These are phyloP conservation scores for Aspergillus sp. DNA, from an alignment of 2,329 filamentous ascomycete species.

Conservation along the genomic window DNA sequence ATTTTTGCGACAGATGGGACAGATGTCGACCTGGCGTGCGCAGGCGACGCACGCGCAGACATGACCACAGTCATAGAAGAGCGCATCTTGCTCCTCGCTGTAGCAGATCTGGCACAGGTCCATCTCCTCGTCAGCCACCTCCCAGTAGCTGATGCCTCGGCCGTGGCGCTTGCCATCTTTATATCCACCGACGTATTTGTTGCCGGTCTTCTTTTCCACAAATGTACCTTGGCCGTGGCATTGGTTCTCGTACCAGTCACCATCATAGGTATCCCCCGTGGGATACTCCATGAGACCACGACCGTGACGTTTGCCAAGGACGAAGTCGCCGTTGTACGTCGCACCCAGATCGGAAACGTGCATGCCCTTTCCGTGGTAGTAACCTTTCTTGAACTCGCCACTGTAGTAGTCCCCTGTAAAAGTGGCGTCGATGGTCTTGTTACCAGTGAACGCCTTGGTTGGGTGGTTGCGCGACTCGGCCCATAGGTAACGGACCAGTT, in stretches of 20 bases:
- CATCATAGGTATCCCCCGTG: conserved; percentile 49
- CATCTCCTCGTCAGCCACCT: conserved; percentile 60
- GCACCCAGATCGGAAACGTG: conserved; percentile 54
- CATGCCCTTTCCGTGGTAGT: conserved; percentile 55
- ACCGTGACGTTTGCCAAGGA: conserved; percentile 53
- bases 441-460: conserved; percentile 42
- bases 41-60: conserved; percentile 61
- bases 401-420: conserved; percentile 57
- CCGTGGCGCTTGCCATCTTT: conserved; percentile 59
- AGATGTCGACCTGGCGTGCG: conserved; percentile 56
- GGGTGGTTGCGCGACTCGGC: conserved; percentile 47
- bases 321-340: conserved; percentile 56
- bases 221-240: conserved; percentile 57
- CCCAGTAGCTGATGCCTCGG: conserved; percentile 61
- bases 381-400: conserved; percentile 50
- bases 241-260: conserved; percentile 46
- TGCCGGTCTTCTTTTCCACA: conserved; percentile 55
- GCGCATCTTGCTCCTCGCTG: conserved; percentile 56
- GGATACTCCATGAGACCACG: conserved; percentile 58
- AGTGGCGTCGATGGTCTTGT: conserved; percentile 50
- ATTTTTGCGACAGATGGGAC: conserved; percentile 59
- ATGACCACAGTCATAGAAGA: conserved; percentile 64
- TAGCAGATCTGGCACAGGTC: conserved; percentile 62
- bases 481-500: conserved; percentile 43
- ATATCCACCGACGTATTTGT: conserved; percentile 61